These are phyloP conservation scores for Paulownia fortunei DNA, from an alignment of 257 asterid genomes.

Conservation along the genomic window DNA sequence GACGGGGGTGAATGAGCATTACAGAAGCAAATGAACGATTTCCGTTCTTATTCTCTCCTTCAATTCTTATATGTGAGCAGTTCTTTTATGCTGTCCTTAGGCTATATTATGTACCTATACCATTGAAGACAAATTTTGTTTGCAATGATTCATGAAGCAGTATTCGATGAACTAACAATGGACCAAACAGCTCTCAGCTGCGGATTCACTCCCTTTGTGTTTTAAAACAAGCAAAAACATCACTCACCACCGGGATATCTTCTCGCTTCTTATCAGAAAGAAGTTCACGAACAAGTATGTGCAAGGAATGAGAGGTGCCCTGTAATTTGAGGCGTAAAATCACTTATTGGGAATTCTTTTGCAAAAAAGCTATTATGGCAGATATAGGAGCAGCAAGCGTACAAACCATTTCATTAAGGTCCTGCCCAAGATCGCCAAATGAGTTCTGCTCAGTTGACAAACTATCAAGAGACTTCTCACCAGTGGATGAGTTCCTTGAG, in stretches of 20 bases:
- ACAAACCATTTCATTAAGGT: slow-evolving; percentile 55
- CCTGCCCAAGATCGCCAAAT: slow-evolving; percentile 42
- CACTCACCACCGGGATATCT: slow-evolving; percentile 74
- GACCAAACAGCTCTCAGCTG: background rate
- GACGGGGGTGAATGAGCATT: background rate
- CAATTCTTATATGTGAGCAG: background rate
- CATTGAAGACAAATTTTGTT: background rate
- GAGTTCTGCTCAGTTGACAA: slow-evolving; percentile 38
- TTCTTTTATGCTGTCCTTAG: background rate
- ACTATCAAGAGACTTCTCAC: slow-evolving; percentile 52
- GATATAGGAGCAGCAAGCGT: slow-evolving; percentile 20
- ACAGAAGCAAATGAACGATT: slow-evolving; percentile 1
- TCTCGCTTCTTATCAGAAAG: slow-evolving; percentile 69
- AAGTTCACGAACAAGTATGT: slow-evolving; percentile 54
- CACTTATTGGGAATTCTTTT: background rate
- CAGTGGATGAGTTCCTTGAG: slow-evolving; percentile 58
- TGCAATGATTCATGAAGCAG: background rate
- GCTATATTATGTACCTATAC: background rate
- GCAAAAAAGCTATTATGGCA: background rate
- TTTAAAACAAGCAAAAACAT: slow-evolving; percentile 14
- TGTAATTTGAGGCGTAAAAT: slow-evolving; percentile 41
- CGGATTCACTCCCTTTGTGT: background rate
- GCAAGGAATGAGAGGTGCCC: slow-evolving; percentile 57
- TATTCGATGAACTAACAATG: background rate
- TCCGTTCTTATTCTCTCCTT: background rate